Percentiles rank a stretch among this genome's conserved stretches.
These are phyloP conservation scores for Castanopsis chinensis DNA, from an alignment of 306 rosid genomes.

Conservation along the genomic window DNA sequence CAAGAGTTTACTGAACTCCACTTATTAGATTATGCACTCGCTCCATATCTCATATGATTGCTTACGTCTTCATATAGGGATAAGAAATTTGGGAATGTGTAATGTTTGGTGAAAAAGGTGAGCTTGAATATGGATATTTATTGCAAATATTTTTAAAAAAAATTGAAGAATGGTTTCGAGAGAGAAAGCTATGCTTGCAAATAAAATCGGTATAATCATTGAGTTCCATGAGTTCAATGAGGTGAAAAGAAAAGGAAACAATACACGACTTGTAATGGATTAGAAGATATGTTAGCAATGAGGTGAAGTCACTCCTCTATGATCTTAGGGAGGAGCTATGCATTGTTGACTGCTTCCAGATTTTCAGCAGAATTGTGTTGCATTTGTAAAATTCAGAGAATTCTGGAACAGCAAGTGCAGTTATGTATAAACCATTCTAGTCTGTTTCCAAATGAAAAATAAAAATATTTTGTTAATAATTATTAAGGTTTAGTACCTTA, in stretches of 20 bases:
- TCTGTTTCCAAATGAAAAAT: conserved; percentile 34
- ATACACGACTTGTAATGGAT: too few relatives aligned
- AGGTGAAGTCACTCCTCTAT: too few relatives aligned
- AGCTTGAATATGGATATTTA: conserved; percentile 6
- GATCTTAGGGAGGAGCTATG: too few relatives aligned
- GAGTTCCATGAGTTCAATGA: too few relatives aligned
- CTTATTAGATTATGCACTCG: not conserved
- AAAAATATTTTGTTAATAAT: too few relatives aligned
- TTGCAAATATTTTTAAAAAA: not conserved
- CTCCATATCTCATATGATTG: too few relatives aligned
- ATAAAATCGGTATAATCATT: not conserved
- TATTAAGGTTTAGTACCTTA: too few relatives aligned
- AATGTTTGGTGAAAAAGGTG: not conserved
- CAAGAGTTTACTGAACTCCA: not conserved
- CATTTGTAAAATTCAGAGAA: conserved; percentile 21
- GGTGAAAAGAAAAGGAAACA: too few relatives aligned
- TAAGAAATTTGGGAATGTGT: not conserved
- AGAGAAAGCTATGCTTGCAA: not conserved
- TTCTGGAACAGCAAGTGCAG: conserved; percentile 45
- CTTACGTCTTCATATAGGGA: not conserved
- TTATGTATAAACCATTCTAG: conserved; percentile 56
- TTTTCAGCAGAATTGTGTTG: too few relatives aligned
- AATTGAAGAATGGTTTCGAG: not conserved
- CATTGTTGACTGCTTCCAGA: too few relatives aligned
- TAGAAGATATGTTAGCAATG: too few relatives aligned